Percentiles rank a stretch among this genome's conserved stretches.
These are phyloP conservation scores for Starmerella cellae DNA, from an alignment of 805 yeast genomes.

Conservation along the genomic window DNA sequence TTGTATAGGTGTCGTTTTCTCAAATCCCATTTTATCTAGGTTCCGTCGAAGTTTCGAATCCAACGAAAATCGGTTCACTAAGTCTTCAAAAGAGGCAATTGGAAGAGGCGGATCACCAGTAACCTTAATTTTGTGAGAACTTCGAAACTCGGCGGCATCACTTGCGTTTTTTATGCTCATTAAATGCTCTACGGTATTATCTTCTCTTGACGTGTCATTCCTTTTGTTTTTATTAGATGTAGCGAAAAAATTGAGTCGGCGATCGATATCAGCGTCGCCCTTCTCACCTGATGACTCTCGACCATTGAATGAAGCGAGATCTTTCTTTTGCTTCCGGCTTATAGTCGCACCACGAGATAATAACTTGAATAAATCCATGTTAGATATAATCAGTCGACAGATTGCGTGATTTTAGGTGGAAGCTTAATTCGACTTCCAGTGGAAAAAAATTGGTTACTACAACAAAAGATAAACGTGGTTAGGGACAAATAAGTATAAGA, in stretches of 20 bases:
- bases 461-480: too few species aligned
- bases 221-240: slow-evolving; percentile 1
- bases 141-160: slow-evolving; percentile 52
- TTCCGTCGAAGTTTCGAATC: slow-evolving; percentile 48
- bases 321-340: slow-evolving; percentile 36
- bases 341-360: slow-evolving; percentile 76
- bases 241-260: slow-evolving; percentile 69
- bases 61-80: slow-evolving; percentile 53
- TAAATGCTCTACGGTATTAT: neutral
- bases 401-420: too few species aligned
- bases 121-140: slow-evolving; percentile 50
- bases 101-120: slow-evolving; percentile 89
- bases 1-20: slow-evolving; percentile 87
- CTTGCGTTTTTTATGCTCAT: slow-evolving; percentile 35
- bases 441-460: too few species aligned
- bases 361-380: slow-evolving; percentile 64
- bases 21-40: slow-evolving; percentile 54
- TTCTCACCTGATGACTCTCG: slow-evolving; percentile 16
- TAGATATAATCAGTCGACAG: too few species aligned
- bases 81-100: slow-evolving; percentile 75
- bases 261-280: slow-evolving; percentile 40
- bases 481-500: too few species aligned
- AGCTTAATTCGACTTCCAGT: too few species aligned
- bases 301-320: slow-evolving; percentile 22
- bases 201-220: neutral